Base-by-base conservation (phyloP, 2,329 filamentous ascomycete genomes). In the Setomelanomma holmii region DNA sequence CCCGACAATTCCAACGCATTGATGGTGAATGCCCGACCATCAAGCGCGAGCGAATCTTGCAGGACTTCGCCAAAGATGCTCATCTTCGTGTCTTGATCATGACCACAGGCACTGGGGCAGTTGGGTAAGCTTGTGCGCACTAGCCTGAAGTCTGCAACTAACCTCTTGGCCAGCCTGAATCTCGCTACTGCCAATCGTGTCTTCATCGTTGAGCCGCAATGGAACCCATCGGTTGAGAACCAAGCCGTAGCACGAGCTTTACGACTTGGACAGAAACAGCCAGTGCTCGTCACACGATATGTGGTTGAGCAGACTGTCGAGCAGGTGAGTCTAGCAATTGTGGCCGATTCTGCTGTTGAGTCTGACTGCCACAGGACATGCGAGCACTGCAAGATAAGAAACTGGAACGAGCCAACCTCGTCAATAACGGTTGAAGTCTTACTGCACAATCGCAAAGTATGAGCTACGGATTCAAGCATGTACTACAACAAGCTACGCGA, bases 131-230 rank as follows among this genome's bases (percentile, higher is more conserved):
- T 5, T 8, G 1, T 5, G 1, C n/a, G n/a, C n/a, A n/a, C n/a
- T n/a, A n/a, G n/a, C n/a, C n/a, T n/a, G n/a, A n/a, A n/a, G n/a
- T n/a, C n/a, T n/a, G n/a, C n/a, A n/a, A n/a, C n/a, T n/a, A n/a
- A n/a, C n/a, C n/a, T n/a, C n/a, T n/a, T n/a, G n/a, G n/a, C n/a
- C 27, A 79, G 80, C 8, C 52, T 84, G 0, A 82, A 83, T n/a
- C 69, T 84, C 3, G 76, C 78, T 0, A 73, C 72, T 0, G 81
- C 81, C 0, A 81, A 78, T 38, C 73, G 77, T 0, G 76, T 84
- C 0, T 81, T 80, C 51, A 77, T 84, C 2, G 66, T 84, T 0
- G 82, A 84, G 43, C 76, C 80, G 0, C 82, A 84, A 21, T 84
- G 82, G 81, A 84, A 84, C 34, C 82, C 81, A 0, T 78, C 75